A percentile compares a stretch with the other conserved stretches of the same genome.
phyloP scores from a whole-genome alignment of 2,329 filamentous ascomycete species.

The Penicillium sp. region DNA sequence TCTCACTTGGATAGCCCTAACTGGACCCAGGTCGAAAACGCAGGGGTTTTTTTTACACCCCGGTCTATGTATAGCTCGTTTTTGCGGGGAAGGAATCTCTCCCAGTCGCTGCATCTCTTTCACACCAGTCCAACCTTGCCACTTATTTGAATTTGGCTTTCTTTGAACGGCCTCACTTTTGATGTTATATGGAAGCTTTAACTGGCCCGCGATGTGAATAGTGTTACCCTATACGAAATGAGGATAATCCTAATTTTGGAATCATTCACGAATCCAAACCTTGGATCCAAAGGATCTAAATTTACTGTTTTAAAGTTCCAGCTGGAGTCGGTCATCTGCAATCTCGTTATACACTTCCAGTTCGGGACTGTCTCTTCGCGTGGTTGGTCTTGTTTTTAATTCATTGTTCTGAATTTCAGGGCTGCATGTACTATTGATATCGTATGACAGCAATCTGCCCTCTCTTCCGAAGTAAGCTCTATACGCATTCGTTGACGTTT shows the following conservation, averaged over 20 bases:
- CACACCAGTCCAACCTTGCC: neutral
- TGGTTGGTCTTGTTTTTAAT: constrained; percentile 13
- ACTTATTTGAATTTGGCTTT: neutral
- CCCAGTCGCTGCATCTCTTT: neutral
- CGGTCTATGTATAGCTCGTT: constrained; percentile 2
- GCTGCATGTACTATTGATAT: neutral
- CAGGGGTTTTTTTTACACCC: neutral
- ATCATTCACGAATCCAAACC: neutral
- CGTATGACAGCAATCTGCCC: constrained; percentile 2
- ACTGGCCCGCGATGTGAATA: neutral
- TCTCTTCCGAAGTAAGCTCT: neutral
- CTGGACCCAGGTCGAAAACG: neutral
- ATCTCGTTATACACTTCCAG: neutral
- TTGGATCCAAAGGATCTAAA: neutral
- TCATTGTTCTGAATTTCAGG: neutral
- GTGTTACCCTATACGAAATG: neutral
- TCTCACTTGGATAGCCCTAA: constrained; percentile 17
- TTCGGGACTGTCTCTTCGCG: neutral
- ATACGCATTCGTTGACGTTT: neutral
- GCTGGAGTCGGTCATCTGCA: constrained; percentile 4
- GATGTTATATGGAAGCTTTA: neutral
- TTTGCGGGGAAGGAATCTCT: constrained; percentile 2
- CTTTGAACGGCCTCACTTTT: neutral
- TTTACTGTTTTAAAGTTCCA: neutral
- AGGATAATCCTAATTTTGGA: neutral